These are phyloP conservation scores for Plasmodium relictum DNA, from an alignment of 169 alveolate species.

Conservation along the genomic window DNA sequence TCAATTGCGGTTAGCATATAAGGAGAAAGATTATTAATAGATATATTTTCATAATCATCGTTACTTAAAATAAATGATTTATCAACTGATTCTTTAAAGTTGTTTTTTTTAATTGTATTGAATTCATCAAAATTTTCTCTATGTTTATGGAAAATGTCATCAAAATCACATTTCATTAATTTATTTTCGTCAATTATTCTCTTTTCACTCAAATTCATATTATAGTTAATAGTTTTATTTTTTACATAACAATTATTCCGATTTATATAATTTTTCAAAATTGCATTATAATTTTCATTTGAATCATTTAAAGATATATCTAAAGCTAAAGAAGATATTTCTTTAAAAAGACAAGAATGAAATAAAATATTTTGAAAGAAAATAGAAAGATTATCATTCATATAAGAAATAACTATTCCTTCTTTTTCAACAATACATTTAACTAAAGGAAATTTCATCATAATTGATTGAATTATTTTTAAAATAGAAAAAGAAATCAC, in stretches of 20 bases:
- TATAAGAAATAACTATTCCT: constrained; percentile 20
- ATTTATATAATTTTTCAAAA: neutral
- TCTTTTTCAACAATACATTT: constrained; percentile 44
- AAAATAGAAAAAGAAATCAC: constrained; percentile 28
- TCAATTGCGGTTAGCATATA: constrained; percentile 45
- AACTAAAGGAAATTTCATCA: constrained; percentile 33
- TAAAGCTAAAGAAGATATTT: constrained; percentile 39
- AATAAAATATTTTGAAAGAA: constrained; percentile 41
- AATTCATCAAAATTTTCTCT: neutral
- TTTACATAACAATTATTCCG: neutral
- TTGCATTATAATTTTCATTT: constrained; percentile 9
- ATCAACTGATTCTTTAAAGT: neutral
- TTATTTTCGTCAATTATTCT: constrained; percentile 6
- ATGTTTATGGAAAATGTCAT: neutral
- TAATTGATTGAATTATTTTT: constrained; percentile 1
- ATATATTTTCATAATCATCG: neutral
- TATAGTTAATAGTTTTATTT: constrained; percentile 32
- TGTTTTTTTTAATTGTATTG: neutral
- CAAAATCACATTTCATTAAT: constrained; percentile 9
- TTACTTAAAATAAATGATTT: constrained; percentile 4
- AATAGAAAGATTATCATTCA: constrained; percentile 40
- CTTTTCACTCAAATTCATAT: constrained; percentile 21
- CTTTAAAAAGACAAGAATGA: constrained; percentile 26
- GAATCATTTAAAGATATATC: constrained; percentile 55
- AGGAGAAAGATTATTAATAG: constrained; percentile 21